Conservation (phyloP, 345 rosid genomes). For the Streptanthus diversifolius region DNA sequence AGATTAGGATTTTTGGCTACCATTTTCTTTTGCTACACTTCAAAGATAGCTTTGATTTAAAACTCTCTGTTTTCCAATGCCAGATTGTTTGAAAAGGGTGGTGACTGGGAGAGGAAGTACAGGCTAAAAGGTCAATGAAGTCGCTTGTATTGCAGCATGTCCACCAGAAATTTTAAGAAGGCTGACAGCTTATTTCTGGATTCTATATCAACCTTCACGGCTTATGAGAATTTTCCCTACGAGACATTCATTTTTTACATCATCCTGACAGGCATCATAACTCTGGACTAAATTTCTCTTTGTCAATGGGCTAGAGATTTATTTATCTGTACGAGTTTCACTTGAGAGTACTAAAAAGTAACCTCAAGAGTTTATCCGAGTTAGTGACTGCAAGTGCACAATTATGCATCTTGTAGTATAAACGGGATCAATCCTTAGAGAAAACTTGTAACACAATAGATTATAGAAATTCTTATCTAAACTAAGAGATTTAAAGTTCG, state of each 20-base stretch:
- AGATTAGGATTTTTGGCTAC: no score
- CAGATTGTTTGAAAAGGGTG: slow-evolving; percentile 99
- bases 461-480: no score
- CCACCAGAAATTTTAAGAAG: slow-evolving; percentile 78
- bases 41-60: neutral
- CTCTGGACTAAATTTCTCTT: slow-evolving; percentile 86
- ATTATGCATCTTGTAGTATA: no score
- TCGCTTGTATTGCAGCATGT: slow-evolving; percentile 87
- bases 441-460: no score
- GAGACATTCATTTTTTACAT: slow-evolving; percentile 94
- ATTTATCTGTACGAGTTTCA: no score
- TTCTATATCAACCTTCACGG: slow-evolving; percentile 95
- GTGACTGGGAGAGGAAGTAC: slow-evolving; percentile 99
- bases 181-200: slow-evolving; percentile 85
- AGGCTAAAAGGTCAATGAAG: slow-evolving; percentile 92
- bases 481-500: no score
- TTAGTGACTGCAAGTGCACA: no score
- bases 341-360: no score
- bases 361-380: no score
- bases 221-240: slow-evolving; percentile 95
- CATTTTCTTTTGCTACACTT: no score
- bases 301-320: no score
- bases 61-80: neutral
- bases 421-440: no score
- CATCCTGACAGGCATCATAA: slow-evolving; percentile 86